These are phyloP conservation scores for Myxozyma sirexii DNA, from an alignment of 805 yeast genomes.

Conservation along the genomic window DNA sequence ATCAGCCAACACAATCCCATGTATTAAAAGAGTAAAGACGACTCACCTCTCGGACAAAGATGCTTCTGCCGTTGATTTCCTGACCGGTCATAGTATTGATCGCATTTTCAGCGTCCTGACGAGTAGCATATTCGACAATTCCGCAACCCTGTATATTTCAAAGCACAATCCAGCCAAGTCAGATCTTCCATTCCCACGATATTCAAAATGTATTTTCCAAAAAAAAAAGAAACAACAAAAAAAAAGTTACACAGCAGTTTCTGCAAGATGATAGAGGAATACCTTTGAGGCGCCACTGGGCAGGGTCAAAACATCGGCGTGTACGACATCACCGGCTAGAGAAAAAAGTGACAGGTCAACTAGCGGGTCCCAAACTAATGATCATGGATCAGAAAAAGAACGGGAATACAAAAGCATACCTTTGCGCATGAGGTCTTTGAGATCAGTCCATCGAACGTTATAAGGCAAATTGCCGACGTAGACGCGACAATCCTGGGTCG, in stretches of 20 bases:
- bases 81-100: slow-evolving; percentile 69
- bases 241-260: background rate
- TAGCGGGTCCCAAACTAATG: background rate
- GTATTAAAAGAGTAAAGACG: background rate
- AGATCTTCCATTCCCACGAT: background rate
- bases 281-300: slow-evolving; percentile 79
- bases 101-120: slow-evolving; percentile 70
- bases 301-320: slow-evolving; percentile 80
- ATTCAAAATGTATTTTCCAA: too few species aligned
- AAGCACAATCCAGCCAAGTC: background rate
- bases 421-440: slow-evolving; percentile 45
- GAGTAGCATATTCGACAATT: slow-evolving; percentile 76
- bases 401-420: slow-evolving; percentile 22
- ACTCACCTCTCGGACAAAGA: slow-evolving; percentile 77
- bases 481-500: slow-evolving; percentile 48
- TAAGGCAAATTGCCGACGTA: slow-evolving; percentile 50
- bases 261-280: slow-evolving; percentile 43
- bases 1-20: too few species aligned
- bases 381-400: background rate
- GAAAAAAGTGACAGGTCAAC: background rate
- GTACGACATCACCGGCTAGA: slow-evolving; percentile 61
- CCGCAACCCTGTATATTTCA: slow-evolving; percentile 40
- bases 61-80: slow-evolving; percentile 69
- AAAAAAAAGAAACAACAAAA: background rate
- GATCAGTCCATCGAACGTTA: slow-evolving; percentile 45